phyloP scores from a whole-genome alignment of 306 rosid genomes.

The Acacia confusa region DNA sequence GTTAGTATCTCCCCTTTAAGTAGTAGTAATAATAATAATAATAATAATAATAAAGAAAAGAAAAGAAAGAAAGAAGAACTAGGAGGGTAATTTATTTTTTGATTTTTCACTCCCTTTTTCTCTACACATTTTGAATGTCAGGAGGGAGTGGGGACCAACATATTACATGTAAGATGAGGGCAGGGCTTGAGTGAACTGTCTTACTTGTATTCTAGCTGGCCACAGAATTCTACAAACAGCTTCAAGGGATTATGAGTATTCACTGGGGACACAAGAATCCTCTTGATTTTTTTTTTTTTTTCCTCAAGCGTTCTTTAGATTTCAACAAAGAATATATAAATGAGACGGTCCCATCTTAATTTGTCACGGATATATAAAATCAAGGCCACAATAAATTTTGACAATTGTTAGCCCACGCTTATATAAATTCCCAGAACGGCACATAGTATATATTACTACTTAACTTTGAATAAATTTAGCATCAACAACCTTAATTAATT shows the following conservation, averaged over 20 bases:
- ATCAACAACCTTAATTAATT: not conserved
- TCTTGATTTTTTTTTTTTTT: not conserved
- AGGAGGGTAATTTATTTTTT: no score
- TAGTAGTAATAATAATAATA: no score
- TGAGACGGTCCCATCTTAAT: not conserved
- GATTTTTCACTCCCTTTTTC: no score
- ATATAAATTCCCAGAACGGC: no score
- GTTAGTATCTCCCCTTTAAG: no score
- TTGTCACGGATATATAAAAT: not conserved
- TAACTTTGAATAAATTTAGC: not conserved
- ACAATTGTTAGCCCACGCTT: not conserved
- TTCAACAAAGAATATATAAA: not conserved
- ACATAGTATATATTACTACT: not conserved
- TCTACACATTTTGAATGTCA: not conserved
- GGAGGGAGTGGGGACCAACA: not conserved
- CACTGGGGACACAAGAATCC: not conserved
- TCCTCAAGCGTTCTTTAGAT: not conserved
- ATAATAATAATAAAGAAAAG: no score
- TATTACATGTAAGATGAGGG: not conserved
- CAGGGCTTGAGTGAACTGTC: not conserved
- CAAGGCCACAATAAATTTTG: not conserved
- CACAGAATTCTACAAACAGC: not conserved
- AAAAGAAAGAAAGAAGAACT: no score
- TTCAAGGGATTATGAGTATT: not conserved
- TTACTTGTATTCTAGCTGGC: not conserved